Evolutionary conservation across 116 monocot genomes (phyloP), one percentile per base, ranked within the genome.

Genomic region (Phalaenopsis hybrid): DNA sequence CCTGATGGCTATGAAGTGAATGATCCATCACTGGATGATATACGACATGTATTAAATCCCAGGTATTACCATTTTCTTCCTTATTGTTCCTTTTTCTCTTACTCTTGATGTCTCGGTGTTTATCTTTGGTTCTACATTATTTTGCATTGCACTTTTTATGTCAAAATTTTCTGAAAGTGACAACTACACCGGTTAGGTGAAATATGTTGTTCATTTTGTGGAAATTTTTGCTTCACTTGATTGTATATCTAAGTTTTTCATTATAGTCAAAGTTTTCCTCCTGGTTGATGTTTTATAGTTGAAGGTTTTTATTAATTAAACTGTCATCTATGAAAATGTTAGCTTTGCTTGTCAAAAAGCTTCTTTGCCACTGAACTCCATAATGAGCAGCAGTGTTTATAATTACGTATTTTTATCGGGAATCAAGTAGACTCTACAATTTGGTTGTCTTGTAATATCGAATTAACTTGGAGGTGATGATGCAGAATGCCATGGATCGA

Each of bases 1-100:
- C 95, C 95, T 82, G 95, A 95, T 90, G 95, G 93, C 73, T 95
- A 95, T 86, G 93, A 93, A 86, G 87, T 95, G 33, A 93, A 93
- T 81, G 95, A 95, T 86, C 86, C 93, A 79, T 95, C 95, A 34
- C 78, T 95, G 17, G 95, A 95, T 85, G 92, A 91, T 81, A 95
- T 95, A 68, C 85, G 95, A 37, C 95, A 95, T 86, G 95, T 95
- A 84, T 63, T 93, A 17, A 93, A 95, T 74, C 95, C 95, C 49
- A 95, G 95, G 95, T 95, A 84, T 81, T 61, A 18, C 49, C 67
- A 8, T 43, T 59, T 57, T 10, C 37, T 57, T 75, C 28, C 1
- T 44, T 44, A 7, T 45, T 43, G 76, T 50, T 9, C 25, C 23
- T 20, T 49, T 77, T 31, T 52, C 28, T 77, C 51, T 25, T 75